Base-by-base conservation (phyloP, 2,329 filamentous ascomycete species). In the Akanthomyces dipterigenus region DNA sequence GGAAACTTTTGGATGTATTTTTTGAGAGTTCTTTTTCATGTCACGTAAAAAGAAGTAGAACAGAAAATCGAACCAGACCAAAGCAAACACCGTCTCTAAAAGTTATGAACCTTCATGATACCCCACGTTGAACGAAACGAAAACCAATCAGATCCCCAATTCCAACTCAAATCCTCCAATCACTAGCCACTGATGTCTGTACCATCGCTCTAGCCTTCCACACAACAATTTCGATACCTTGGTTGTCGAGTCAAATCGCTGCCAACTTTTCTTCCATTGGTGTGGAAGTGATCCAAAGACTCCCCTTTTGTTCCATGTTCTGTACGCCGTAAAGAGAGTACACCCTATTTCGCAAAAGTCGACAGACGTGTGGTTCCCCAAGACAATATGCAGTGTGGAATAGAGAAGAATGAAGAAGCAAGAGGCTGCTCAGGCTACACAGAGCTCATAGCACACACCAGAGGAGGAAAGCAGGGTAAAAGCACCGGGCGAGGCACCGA, bases 301-400 rank as follows among this genome's bases (percentile, higher is more conserved):
- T 49, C 48, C 43, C 43, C 24, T 20, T 58, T 56, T 56, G n/a
- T 60, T 38, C 31, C n/a, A 58, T 31, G 36, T 24, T 60, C 56
- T 53, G 56, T 60, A 45, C 56, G 56, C 56, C 56, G 48, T 36
- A 28, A 60, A 53, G 45, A 50, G 46, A 60, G 48, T 59, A 38
- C 48, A 48, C 56, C 56, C 7, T n/a, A 31, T 7, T 36, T 20
- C 36, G 36, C 36, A 36, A 53, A 45, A 60, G 64, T 51, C 46
- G 45, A 50, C 45, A 31, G 46, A 58, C 36, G 55, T 34, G 55
- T 50, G 3, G 26, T 20, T 50, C 24, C 55, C 43, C 45, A 67
- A 67, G 66, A 71, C 66, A 67, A 62, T 66, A 69, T 64, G 70
- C 68, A 67, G 66, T 71, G 73, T 69, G 74, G 70, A 67, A 71